Percentiles rank a stretch among this genome's conserved stretches.
phyloP scores from a whole-genome alignment of 1,284 basidiomycete species.

The Taiwanofungus camphoratus region DNA sequence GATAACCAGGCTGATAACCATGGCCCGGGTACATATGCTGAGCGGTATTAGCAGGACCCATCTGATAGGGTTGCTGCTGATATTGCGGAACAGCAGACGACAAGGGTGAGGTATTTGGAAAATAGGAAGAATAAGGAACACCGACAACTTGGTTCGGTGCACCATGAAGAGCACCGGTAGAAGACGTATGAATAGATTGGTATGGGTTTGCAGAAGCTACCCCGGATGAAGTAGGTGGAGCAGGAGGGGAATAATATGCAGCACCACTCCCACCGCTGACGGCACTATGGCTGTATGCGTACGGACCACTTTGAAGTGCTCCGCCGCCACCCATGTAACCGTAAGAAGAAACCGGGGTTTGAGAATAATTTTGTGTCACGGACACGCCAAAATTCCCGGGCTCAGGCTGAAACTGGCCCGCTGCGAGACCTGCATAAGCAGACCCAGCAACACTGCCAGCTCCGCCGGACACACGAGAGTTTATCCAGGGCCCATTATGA shows the following conservation, averaged over 20 bases:
- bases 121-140: neutral
- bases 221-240: neutral
- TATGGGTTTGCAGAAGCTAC: neutral
- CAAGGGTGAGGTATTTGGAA: neutral
- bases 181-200: neutral
- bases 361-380: slow-evolving; percentile 1
- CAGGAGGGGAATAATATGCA: neutral
- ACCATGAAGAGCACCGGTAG: neutral
- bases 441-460: slow-evolving; percentile 7
- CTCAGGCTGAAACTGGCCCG: slow-evolving; percentile 11
- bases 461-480: slow-evolving; percentile 9
- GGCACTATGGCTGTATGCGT: neutral
- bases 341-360: slow-evolving; percentile 3
- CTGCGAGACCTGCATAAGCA: neutral
- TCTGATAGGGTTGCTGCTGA: neutral
- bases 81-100: neutral
- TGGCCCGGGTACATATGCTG: neutral
- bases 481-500: slow-evolving; percentile 1
- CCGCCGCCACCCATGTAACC: slow-evolving; percentile 4
- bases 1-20: neutral
- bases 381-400: slow-evolving; percentile 8
- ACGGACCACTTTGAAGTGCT: neutral
- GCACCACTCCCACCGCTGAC: neutral
- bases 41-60: neutral
- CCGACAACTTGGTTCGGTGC: neutral